Evolutionary conservation across 306 rosid species (phyloP).

Genomic region (Quercus rubra): DNA sequence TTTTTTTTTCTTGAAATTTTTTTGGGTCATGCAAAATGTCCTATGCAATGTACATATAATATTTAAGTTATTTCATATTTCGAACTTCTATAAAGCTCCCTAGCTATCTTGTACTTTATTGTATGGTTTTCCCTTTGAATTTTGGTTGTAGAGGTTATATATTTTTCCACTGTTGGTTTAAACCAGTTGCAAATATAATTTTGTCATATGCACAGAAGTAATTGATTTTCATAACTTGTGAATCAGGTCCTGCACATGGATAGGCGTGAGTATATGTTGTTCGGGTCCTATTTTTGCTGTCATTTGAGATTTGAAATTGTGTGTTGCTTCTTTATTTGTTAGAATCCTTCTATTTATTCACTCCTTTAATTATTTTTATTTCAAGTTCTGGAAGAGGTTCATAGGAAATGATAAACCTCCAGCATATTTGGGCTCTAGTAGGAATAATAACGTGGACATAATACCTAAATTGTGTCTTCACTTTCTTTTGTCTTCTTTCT

Average conservation of each 20-base stretch:
- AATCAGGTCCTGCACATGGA: constrained; percentile 90
- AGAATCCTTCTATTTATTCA: neutral
- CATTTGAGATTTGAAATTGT: neutral
- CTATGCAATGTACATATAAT: too few relatives aligned
- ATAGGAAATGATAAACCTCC: constrained; percentile 83
- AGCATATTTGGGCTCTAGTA: constrained; percentile 51
- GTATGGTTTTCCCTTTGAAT: neutral
- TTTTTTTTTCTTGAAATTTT: too few relatives aligned
- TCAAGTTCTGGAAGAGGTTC: constrained; percentile 92
- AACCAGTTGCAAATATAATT: neutral
- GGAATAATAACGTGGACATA: constrained; percentile 95
- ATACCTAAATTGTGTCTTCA: constrained; percentile 67
- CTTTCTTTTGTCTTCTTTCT: neutral
- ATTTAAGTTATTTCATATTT: too few relatives aligned
- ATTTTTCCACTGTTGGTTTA: neutral
- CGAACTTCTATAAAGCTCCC: too few relatives aligned
- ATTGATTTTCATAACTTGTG: neutral
- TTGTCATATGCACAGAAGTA: neutral
- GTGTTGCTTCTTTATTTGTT: neutral
- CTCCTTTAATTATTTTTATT: constrained; percentile 1
- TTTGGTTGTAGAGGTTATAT: neutral
- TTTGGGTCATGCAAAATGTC: too few relatives aligned
- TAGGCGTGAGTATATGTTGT: constrained; percentile 79
- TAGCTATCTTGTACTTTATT: neutral
- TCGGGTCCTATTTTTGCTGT: constrained; percentile 40